A percentile compares a stretch with the other conserved stretches of the same genome.
Evolutionary conservation across 2,329 filamentous ascomycete genomes (phyloP).

Genomic region (Coleophoma cylindrospora): DNA sequence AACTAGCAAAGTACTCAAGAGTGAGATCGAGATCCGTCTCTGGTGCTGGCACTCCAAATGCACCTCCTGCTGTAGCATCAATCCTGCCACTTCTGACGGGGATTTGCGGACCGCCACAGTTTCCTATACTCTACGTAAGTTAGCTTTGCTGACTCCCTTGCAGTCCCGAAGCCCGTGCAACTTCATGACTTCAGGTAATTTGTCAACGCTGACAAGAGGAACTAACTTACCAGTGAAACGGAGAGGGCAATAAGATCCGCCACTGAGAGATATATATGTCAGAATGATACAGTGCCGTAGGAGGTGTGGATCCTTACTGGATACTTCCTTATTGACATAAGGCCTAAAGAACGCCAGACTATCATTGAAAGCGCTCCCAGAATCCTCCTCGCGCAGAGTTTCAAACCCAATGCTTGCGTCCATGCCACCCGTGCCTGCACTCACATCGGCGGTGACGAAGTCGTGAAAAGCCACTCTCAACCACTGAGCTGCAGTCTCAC

Average conservation of each 20-base stretch:
- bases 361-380: constrained; percentile 44
- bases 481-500: constrained; percentile 55
- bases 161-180: no score
- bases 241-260: constrained; percentile 44
- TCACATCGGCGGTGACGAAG: constrained; percentile 47
- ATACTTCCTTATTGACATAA: constrained; percentile 8
- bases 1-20: constrained; percentile 45
- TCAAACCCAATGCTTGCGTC: constrained; percentile 58
- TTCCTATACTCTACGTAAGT: constrained; percentile 43
- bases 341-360: constrained; percentile 12
- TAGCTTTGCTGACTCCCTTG: constrained; percentile 32
- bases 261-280: background rate
- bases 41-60: constrained; percentile 48
- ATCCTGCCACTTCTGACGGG: constrained; percentile 45
- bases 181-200: constrained; percentile 9
- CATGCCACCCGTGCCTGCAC: constrained; percentile 44
- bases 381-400: constrained; percentile 47
- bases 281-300: background rate
- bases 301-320: constrained; percentile 5
- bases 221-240: constrained; percentile 30
- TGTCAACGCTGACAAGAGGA: no score
- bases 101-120: constrained; percentile 51
- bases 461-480: constrained; percentile 56
- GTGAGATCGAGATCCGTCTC: constrained; percentile 48
- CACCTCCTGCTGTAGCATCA: constrained; percentile 43